A percentile compares a stretch with the other conserved stretches of the same genome.
Evolutionary conservation across 495 filamentous ascomycete genomes (phyloP).

Genomic region (Penicillium steckii): DNA sequence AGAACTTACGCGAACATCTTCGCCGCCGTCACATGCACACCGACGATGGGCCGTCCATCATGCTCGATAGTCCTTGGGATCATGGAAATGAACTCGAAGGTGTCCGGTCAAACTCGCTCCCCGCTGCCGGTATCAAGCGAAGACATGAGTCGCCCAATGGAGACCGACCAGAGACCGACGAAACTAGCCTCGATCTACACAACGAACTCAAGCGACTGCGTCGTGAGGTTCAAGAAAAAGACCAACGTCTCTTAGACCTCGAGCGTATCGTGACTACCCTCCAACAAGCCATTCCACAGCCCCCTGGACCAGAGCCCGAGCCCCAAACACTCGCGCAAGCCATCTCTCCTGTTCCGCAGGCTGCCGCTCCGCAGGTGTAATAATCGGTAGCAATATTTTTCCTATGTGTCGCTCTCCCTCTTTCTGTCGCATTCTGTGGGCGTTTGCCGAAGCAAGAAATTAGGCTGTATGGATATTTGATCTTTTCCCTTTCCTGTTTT

Average conservation of each 20-base stretch:
- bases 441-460: slow-evolving; percentile 13
- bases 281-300: slow-evolving; percentile 43
- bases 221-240: slow-evolving; percentile 54
- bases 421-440: slow-evolving; percentile 17
- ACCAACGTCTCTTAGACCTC: slow-evolving; percentile 44
- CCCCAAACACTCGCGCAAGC: slow-evolving; percentile 13
- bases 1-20: slow-evolving; percentile 89
- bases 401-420: not conserved
- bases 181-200: slow-evolving; percentile 49
- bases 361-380: slow-evolving; percentile 19
- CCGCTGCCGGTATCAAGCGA: slow-evolving; percentile 34
- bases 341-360: slow-evolving; percentile 18
- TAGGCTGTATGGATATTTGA: slow-evolving; percentile 4
- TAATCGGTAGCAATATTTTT: not conserved
- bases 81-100: slow-evolving; percentile 24
- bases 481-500: not conserved
- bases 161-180: slow-evolving; percentile 34
- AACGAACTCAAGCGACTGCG: slow-evolving; percentile 57
- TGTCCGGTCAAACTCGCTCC: slow-evolving; percentile 24
- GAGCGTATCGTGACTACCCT: slow-evolving; percentile 45
- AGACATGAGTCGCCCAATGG: slow-evolving; percentile 46
- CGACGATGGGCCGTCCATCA: slow-evolving; percentile 38
- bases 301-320: slow-evolving; percentile 15
- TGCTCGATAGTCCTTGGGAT: slow-evolving; percentile 29
- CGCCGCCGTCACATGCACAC: slow-evolving; percentile 73